These are phyloP conservation scores for Pulveroboletus sp. DNA, from an alignment of 768 basidiomycete genomes.

Conservation along the genomic window DNA sequence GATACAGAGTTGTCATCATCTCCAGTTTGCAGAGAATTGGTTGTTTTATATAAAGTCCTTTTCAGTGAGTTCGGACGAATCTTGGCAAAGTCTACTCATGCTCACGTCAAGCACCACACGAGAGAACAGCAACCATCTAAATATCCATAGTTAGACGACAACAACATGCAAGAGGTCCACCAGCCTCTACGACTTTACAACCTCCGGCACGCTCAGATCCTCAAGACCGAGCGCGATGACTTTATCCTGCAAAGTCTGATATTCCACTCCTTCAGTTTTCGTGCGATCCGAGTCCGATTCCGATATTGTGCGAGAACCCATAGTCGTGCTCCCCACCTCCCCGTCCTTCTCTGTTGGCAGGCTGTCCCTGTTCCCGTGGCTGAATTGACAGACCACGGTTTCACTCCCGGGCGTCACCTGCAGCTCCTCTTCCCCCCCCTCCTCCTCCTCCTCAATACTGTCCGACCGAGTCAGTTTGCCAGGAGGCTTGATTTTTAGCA, in stretches of 20 bases:
- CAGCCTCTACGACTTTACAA: slow-evolving; percentile 13
- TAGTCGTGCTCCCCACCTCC: slow-evolving; percentile 19
- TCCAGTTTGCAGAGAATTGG: too few relatives aligned
- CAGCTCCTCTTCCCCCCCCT: slow-evolving; percentile 12
- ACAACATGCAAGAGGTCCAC: background rate
- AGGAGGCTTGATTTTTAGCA: slow-evolving; percentile 21
- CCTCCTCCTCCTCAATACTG: slow-evolving; percentile 30
- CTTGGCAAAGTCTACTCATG: too few relatives aligned
- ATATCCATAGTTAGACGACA: slow-evolving; percentile 23
- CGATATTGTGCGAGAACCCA: slow-evolving; percentile 23
- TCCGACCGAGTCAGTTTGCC: slow-evolving; percentile 27
- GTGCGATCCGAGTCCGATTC: slow-evolving; percentile 29
- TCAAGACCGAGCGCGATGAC: slow-evolving; percentile 24
- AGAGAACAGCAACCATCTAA: slow-evolving; percentile 13
- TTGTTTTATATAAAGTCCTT: too few relatives aligned
- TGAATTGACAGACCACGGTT: background rate
- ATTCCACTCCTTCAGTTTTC: slow-evolving; percentile 21
- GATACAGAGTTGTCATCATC: too few relatives aligned
- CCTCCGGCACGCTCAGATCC: slow-evolving; percentile 13
- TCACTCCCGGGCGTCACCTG: slow-evolving; percentile 1
- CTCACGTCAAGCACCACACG: background rate
- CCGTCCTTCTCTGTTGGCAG: slow-evolving; percentile 13
- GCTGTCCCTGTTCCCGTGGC: slow-evolving; percentile 3
- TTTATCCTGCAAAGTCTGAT: slow-evolving; percentile 26
- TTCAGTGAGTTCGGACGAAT: too few relatives aligned